A percentile compares a stretch with the other conserved stretches of the same genome.
Conservation (phyloP, 1,284 basidiomycete genomes). For the Phenoliferia sp. region DNA sequence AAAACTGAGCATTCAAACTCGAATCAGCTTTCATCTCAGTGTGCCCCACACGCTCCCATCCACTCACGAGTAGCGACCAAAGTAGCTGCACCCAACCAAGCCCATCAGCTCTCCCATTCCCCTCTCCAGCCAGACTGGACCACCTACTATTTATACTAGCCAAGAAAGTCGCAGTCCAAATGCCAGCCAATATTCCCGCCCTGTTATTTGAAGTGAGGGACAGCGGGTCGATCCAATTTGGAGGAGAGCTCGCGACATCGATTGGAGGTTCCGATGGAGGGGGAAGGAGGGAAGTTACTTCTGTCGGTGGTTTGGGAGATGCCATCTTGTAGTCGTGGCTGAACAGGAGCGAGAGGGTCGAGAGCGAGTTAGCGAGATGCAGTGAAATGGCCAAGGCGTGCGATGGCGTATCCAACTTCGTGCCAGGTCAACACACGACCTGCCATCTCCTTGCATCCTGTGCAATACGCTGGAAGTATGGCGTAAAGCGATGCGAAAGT, state of each 20-base stretch:
- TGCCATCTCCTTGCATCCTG: no score
- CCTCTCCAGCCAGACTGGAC: not conserved
- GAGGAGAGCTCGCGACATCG: not conserved
- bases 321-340: no score
- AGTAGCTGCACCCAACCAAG: not conserved
- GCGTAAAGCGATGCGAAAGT: no score
- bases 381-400: no score
- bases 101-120: not conserved
- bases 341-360: no score
- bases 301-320: no score
- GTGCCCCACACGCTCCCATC: not conserved
- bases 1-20: constrained; percentile 1
- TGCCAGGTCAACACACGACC: no score
- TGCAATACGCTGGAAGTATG: no score
- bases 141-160: not conserved
- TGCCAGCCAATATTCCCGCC: not conserved
- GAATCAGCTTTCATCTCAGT: not conserved
- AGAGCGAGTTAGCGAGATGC: no score
- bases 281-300: no score
- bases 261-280: not conserved
- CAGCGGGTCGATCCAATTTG: not conserved
- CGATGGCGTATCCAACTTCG: no score
- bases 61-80: constrained; percentile 1
- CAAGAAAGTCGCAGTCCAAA: constrained; percentile 3
- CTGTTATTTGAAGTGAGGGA: not conserved